A percentile compares a stretch with the other conserved stretches of the same genome.
Conservation (phyloP, 192 early-diverging fungal species). For the Entrophospora sp. region DNA sequence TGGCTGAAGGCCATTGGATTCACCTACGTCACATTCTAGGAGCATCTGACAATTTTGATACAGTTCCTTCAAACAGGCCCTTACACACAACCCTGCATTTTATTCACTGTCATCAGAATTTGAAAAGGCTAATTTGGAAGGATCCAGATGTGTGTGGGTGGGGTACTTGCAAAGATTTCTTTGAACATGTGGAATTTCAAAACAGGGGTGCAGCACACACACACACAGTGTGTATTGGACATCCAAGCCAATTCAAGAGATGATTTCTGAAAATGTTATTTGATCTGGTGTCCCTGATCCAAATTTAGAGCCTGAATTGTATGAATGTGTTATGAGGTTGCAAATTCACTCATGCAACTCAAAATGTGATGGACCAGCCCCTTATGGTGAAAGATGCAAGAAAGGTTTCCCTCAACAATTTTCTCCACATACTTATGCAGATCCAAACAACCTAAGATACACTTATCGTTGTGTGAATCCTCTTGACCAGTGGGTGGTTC, state of each 20-base stretch:
- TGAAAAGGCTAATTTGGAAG: background rate
- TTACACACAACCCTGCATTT: background rate
- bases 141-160: background rate
- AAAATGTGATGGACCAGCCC: background rate
- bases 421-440: background rate
- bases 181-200: slow-evolving; percentile 7
- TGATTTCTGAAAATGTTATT: background rate
- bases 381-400: background rate
- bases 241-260: background rate
- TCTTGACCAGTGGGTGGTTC: background rate
- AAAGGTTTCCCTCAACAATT: background rate
- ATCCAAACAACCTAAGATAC: background rate
- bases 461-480: background rate
- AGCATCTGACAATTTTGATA: background rate
- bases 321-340: background rate
- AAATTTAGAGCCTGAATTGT: background rate
- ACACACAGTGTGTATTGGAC: background rate
- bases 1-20: background rate
- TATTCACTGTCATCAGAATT: background rate
- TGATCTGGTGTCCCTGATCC: background rate
- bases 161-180: background rate
- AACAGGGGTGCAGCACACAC: background rate
- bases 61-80: background rate
- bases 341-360: background rate
- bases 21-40: background rate